Evolutionary conservation across 352 stramenopile species (phyloP).

Genomic region (Phytophthora agathidicida): DNA sequence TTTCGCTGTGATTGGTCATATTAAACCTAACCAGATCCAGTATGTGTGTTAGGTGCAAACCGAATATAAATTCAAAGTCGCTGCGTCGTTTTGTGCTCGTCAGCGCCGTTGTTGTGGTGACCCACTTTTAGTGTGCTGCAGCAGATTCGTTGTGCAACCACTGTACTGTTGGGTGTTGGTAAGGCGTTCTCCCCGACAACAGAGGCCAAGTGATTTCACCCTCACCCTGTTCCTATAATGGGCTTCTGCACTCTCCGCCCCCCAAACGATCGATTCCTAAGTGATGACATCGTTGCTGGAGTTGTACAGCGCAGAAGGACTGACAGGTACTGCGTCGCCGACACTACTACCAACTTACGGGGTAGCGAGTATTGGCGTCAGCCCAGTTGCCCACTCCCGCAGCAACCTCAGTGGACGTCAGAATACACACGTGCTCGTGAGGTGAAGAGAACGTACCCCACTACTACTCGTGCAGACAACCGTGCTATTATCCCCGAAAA

Average conservation of each 20-base stretch:
- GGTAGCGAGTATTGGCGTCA: background rate
- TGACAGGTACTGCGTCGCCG: background rate
- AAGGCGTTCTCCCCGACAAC: background rate
- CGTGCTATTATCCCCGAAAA: slow-evolving; percentile 14
- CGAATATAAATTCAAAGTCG: no score
- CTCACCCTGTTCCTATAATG: background rate
- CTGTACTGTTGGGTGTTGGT: no score
- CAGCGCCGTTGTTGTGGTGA: no score
- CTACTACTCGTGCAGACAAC: no score
- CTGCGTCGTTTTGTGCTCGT: no score
- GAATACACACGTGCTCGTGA: background rate
- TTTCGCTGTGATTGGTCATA: no score
- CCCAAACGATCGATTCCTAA: slow-evolving; percentile 12
- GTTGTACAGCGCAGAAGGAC: slow-evolving; percentile 7
- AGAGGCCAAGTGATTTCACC: slow-evolving; percentile 1
- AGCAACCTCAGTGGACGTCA: background rate
- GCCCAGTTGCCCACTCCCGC: background rate
- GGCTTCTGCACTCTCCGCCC: slow-evolving; percentile 15
- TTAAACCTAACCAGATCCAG: no score
- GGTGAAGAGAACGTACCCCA: background rate
- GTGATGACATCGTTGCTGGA: slow-evolving; percentile 13
- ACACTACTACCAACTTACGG: no score
- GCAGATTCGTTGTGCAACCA: no score
- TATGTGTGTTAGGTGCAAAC: no score
- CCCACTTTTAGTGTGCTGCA: no score